Evolutionary conservation across 164 flowering plant species (phyloP).

Genomic region (Chimonanthus praecox): DNA sequence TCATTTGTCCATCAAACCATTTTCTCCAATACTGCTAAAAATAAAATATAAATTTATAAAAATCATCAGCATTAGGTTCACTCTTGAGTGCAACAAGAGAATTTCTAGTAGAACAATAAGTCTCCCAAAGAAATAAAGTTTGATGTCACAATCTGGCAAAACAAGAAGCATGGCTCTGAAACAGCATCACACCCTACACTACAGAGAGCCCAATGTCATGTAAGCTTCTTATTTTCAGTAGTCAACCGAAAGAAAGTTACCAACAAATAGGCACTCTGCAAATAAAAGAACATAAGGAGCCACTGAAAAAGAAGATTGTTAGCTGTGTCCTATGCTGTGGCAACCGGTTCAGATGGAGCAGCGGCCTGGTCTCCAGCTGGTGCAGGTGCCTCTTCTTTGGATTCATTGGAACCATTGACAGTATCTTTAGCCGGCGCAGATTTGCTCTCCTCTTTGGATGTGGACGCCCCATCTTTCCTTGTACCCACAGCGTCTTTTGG

Average conservation of each 20-base stretch:
- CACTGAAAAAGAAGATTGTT: neutral
- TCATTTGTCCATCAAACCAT: too few relatives aligned
- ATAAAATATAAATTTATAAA: too few relatives aligned
- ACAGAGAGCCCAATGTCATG: too few relatives aligned
- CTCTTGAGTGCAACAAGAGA: neutral
- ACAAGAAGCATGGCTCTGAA: neutral
- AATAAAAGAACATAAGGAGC: slow-evolving; percentile 5
- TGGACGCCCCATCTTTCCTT: slow-evolving; percentile 26
- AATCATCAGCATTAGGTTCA: too few relatives aligned
- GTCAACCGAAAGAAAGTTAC: neutral
- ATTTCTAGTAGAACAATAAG: neutral
- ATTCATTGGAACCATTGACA: slow-evolving; percentile 7
- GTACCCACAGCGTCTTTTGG: slow-evolving; percentile 27
- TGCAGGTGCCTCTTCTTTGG: slow-evolving; percentile 30
- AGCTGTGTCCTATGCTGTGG: slow-evolving; percentile 4
- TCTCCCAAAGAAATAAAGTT: slow-evolving; percentile 2
- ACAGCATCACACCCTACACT: neutral
- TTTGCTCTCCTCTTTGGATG: neutral
- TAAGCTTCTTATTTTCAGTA: slow-evolving; percentile 20
- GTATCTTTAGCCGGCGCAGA: slow-evolving; percentile 3
- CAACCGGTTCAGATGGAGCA: slow-evolving; percentile 28
- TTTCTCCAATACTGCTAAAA: too few relatives aligned
- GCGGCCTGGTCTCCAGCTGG: slow-evolving; percentile 30
- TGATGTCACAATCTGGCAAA: slow-evolving; percentile 8
- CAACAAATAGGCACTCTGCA: neutral